Conservation (phyloP, 2,329 filamentous ascomycete genomes). For the Bimuria novae-zelandiae region DNA sequence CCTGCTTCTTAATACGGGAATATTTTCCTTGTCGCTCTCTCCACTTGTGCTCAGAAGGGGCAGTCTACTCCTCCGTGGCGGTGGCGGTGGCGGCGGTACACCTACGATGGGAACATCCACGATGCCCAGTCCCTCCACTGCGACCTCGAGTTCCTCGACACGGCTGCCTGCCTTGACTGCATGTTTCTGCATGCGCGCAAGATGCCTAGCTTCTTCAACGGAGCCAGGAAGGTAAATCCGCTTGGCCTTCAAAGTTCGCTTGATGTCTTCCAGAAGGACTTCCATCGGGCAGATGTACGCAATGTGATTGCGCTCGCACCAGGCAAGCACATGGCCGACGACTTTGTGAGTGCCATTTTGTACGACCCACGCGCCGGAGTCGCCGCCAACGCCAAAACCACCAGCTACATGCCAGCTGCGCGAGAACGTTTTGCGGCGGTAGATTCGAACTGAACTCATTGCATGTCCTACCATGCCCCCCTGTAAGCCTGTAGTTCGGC, state of each 20-base stretch:
- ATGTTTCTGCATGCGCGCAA: slow-evolving; percentile 13
- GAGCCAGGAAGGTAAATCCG: slow-evolving; percentile 73
- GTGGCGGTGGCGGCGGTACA: slow-evolving; percentile 22
- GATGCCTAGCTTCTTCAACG: slow-evolving; percentile 29
- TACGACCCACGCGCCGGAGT: slow-evolving; percentile 92
- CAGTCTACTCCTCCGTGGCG: slow-evolving; percentile 10
- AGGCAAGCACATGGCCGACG: slow-evolving; percentile 89
- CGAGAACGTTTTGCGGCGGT: slow-evolving; percentile 79
- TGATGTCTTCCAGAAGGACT: slow-evolving; percentile 82
- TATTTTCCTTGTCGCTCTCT: slow-evolving; percentile 36
- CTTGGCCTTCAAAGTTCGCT: slow-evolving; percentile 71
- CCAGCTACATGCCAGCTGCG: slow-evolving; percentile 69
- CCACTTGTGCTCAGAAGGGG: slow-evolving; percentile 15
- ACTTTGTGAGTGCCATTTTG: slow-evolving; percentile 77
- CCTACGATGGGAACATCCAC: slow-evolving; percentile 22
- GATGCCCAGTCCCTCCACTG: slow-evolving; percentile 38
- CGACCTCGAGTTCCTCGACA: slow-evolving; percentile 30
- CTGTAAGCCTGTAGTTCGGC: slow-evolving; percentile 82
- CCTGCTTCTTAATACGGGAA: slow-evolving; percentile 25
- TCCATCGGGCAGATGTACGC: slow-evolving; percentile 98
- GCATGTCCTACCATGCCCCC: slow-evolving; percentile 76
- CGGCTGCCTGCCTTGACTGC: slow-evolving; percentile 10
- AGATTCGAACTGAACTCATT: slow-evolving; percentile 84
- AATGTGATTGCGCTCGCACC: slow-evolving; percentile 76
- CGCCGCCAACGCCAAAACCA: slow-evolving; percentile 75